These are phyloP conservation scores for Heritiera littoralis DNA, from an alignment of 345 rosid species.

Conservation along the genomic window DNA sequence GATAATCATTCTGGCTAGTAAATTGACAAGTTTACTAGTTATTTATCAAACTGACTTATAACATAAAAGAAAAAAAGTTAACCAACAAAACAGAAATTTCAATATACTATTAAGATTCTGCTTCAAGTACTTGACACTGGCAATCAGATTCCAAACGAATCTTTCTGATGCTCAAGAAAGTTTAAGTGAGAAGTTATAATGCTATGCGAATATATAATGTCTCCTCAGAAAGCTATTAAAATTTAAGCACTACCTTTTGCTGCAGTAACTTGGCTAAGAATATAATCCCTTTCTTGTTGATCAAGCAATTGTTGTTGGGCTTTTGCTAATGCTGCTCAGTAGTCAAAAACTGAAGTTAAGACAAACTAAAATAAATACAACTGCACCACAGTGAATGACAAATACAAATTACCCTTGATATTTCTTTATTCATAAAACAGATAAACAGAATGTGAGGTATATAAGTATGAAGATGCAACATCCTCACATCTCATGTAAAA, in stretches of 20 bases:
- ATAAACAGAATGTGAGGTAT: background rate
- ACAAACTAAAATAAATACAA: slow-evolving; percentile 16
- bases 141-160: background rate
- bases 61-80: background rate
- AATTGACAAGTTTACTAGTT: background rate
- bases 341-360: slow-evolving; percentile 26
- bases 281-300: slow-evolving; percentile 83
- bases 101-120: background rate
- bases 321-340: slow-evolving; percentile 82
- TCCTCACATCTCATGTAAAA: background rate
- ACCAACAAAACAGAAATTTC: background rate
- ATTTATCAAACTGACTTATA: background rate
- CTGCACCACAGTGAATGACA: background rate
- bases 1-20: background rate
- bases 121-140: background rate
- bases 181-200: background rate
- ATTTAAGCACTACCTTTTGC: slow-evolving; percentile 66
- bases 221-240: background rate
- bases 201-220: background rate
- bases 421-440: background rate
- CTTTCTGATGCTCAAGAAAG: background rate
- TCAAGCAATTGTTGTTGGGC: slow-evolving; percentile 82
- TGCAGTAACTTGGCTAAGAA: slow-evolving; percentile 78
- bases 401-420: slow-evolving; percentile 3
- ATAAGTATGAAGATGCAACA: background rate